Evolutionary conservation across 768 basidiomycete species (phyloP), one percentile per base, ranked within the genome.

Genomic region (Lactarius sp.): DNA sequence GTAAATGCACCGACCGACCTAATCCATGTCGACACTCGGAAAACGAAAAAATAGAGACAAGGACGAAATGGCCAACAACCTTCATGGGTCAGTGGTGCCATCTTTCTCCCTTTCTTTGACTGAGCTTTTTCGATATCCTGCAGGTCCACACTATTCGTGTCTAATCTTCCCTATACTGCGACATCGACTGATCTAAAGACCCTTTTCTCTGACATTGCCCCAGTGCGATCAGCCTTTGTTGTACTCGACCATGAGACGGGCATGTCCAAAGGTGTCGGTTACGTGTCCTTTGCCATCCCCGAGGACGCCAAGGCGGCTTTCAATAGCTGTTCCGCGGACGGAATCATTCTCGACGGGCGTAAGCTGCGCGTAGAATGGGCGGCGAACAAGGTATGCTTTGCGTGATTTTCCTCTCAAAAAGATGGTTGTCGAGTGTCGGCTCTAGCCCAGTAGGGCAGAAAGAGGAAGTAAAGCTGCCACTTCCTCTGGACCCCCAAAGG

Each of bases 141-240:
- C 62, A 90, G 90, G 39, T 84, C 92, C 18, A 98, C 94, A 0
- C 77, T 98, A 60, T 98, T 98, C 75, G 87, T 98, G 59, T 94
- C 93, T 10, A 94, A 94, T 76, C 77, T 99, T 44, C 93, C 96
- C 0, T 95, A 92, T 73, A 84, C 85, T 47, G 92, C 87, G 61
- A 98, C 97, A 9, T 92, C 92, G 7, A 87, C 86, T 52, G 94
- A 97, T 75, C 80, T 98, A 34, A 85, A 92, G 69, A 94, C 94
- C 0, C 83, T 95, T 22, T 97, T 98, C 78, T 98, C 95, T 7
- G 93, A 95, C 74, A 84, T 97, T 67, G 97, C 94, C 0, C 97
- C 97, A 34, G 90, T 99, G 16, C 84, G 94, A 42, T 87, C 89
- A 20, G 95, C 94, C 0, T 98, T 99, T 70, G 87, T 99, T 7